Percentiles rank a stretch among this genome's conserved stretches.
phyloP scores from a whole-genome alignment of 139 green algal genomes.

The Diplosphaera chodatii region DNA sequence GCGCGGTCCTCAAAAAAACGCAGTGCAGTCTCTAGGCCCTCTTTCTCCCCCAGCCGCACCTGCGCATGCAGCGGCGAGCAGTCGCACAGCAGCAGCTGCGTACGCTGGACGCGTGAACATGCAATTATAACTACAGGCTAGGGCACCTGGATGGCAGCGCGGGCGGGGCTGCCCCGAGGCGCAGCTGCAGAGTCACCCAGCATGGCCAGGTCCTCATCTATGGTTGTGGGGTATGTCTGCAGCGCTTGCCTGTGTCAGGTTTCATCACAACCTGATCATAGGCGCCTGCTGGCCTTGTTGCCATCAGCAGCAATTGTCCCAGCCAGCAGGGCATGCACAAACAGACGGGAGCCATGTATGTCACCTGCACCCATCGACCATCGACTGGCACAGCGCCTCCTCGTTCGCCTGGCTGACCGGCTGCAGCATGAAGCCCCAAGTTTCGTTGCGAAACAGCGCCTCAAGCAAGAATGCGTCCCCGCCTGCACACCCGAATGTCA shows the following conservation, averaged over 20 bases:
- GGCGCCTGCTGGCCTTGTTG: no score
- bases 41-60: constrained; percentile 71
- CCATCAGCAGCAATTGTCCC: no score
- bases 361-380: constrained; percentile 57
- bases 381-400: constrained; percentile 63
- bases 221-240: constrained; percentile 39
- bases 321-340: no score
- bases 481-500: no score
- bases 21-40: constrained; percentile 58
- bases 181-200: constrained; percentile 14
- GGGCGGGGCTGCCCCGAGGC: not conserved
- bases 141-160: constrained; percentile 34
- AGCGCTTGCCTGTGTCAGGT: constrained; percentile 30
- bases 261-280: no score
- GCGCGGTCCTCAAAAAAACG: constrained; percentile 68
- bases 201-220: constrained; percentile 57
- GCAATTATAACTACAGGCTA: no score
- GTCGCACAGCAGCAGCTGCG: no score
- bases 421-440: constrained; percentile 62
- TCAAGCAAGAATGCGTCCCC: constrained; percentile 87
- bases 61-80: no score
- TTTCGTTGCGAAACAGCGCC: constrained; percentile 74
- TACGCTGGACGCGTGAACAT: no score
- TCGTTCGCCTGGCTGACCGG: constrained; percentile 83
- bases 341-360: no score